Evolutionary conservation across 306 rosid species (phyloP).

Genomic region (Acacia melanoxylon): DNA sequence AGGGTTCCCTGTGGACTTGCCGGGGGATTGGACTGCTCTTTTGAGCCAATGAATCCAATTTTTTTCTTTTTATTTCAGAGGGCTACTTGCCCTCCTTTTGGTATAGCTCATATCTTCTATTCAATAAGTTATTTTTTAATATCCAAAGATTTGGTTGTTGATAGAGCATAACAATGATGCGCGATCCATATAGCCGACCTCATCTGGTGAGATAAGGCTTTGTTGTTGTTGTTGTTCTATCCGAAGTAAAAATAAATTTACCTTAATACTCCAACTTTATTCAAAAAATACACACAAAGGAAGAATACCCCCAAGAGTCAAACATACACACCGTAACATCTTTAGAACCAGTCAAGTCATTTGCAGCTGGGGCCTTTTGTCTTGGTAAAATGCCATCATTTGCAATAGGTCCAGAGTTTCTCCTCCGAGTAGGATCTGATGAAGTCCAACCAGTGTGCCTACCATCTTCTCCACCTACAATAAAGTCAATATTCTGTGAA

Average conservation of each 20-base stretch:
- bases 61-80: not conserved
- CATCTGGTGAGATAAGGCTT: too few relatives aligned
- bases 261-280: conserved; percentile 12
- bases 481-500: conserved; percentile 25
- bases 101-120: not conserved
- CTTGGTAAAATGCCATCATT: conserved; percentile 59
- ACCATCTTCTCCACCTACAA: conserved; percentile 78
- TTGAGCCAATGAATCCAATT: not conserved
- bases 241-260: conserved; percentile 3
- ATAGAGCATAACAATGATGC: too few relatives aligned
- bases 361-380: conserved; percentile 64
- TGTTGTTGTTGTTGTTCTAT: not conserved
- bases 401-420: conserved; percentile 73
- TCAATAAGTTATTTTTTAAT: not conserved
- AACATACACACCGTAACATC: conserved; percentile 58
- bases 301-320: not conserved
- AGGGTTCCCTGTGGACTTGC: not conserved
- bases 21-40: not conserved
- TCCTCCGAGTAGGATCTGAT: conserved; percentile 78
- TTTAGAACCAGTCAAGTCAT: conserved; percentile 60
- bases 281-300: conserved; percentile 11
- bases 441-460: conserved; percentile 71
- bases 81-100: not conserved
- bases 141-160: not conserved
- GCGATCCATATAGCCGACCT: too few relatives aligned